Conservation (phyloP, 2,329 filamentous ascomycete species). For the Aspergillus vadensis region DNA sequence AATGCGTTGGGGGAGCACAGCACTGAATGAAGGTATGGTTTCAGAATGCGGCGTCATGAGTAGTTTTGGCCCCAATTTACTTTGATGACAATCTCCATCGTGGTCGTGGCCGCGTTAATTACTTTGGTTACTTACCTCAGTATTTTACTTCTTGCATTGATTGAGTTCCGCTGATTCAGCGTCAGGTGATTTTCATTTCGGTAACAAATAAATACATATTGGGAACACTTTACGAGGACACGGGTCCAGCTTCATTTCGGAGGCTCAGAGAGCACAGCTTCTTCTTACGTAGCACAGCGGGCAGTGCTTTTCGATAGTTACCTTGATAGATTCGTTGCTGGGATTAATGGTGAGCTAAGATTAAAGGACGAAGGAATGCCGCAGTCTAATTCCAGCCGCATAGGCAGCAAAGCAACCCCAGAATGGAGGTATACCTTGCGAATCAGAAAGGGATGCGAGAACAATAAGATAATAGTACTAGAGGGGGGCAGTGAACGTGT, state of each 20-base stretch:
- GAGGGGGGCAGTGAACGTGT: not conserved
- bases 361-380: constrained; percentile 9
- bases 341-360: not conserved
- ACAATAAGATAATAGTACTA: no score
- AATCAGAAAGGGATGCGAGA: not conserved
- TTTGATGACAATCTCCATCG: not conserved
- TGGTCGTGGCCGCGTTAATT: not conserved
- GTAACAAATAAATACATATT: not conserved
- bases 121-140: not conserved
- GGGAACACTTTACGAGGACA: not conserved
- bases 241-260: no score
- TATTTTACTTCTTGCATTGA: not conserved
- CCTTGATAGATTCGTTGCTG: not conserved
- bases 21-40: not conserved
- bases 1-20: not conserved
- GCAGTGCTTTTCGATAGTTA: not conserved
- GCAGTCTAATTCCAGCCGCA: not conserved
- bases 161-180: not conserved
- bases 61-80: constrained; percentile 8
- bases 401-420: not conserved
- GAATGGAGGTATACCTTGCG: not conserved
- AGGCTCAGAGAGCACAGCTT: not conserved
- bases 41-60: constrained; percentile 6
- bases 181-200: not conserved
- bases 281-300: not conserved